Evolutionary conservation across 2,329 filamentous ascomycete species (phyloP).

Genomic region (Diaporthe ampelina): DNA sequence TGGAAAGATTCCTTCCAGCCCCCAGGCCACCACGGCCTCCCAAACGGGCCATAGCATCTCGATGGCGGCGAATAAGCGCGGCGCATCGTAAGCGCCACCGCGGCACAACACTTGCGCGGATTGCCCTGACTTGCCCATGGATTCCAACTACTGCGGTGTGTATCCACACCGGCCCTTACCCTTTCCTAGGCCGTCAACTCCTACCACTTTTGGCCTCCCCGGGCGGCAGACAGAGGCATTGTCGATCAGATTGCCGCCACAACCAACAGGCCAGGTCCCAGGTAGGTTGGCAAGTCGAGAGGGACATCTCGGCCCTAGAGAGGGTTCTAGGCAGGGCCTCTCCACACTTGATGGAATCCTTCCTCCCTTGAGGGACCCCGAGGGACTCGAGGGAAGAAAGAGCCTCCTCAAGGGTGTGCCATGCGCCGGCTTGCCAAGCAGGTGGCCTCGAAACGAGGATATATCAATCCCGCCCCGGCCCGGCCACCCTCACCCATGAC

Average conservation of each 20-base stretch:
- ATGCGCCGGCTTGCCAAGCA: constrained; percentile 15
- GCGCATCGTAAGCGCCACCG: constrained; percentile 23
- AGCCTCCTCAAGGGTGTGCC: background rate
- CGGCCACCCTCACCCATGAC: constrained; percentile 31
- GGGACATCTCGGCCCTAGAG: background rate
- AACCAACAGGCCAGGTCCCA: background rate
- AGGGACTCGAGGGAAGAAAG: background rate
- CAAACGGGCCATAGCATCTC: background rate
- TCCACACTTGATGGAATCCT: constrained; percentile 12
- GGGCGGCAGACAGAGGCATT: background rate
- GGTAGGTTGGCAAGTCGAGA: background rate
- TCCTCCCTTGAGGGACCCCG: background rate
- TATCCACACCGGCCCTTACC: constrained; percentile 7
- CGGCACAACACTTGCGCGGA: constrained; percentile 26
- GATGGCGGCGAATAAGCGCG: constrained; percentile 35
- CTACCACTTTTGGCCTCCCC: background rate
- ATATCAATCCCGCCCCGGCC: constrained; percentile 37
- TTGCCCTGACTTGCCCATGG: constrained; percentile 25
- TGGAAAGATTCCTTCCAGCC: no score
- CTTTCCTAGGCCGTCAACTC: background rate
- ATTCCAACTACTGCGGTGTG: constrained; percentile 10
- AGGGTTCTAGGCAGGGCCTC: constrained; percentile 27
- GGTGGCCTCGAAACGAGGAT: constrained; percentile 25
- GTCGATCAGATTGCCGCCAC: constrained; percentile 4
- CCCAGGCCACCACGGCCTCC: no score